phyloP scores from a whole-genome alignment of 176 grass and related monocot species.

The Oryza officinalis region DNA sequence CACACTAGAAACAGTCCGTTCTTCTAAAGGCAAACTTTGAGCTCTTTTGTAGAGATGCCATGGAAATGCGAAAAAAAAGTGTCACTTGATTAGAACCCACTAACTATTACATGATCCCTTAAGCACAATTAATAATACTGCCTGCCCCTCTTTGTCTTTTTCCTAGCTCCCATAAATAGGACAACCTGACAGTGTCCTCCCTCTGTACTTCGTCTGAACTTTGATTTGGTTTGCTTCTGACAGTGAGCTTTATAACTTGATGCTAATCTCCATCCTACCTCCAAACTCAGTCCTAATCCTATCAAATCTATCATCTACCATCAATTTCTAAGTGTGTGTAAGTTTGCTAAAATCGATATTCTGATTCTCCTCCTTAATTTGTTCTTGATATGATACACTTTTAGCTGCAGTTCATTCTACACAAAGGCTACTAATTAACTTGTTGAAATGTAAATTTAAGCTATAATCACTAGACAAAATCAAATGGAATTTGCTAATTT shows the following conservation, averaged over 20 bases:
- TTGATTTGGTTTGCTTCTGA: neutral
- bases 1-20: constrained; percentile 13
- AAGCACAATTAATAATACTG: neutral
- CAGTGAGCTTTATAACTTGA: constrained; percentile 3
- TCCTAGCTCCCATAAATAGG: constrained; percentile 38
- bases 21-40: constrained; percentile 52
- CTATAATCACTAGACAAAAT: neutral
- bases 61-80: constrained; percentile 42
- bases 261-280: constrained; percentile 9
- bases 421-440: neutral
- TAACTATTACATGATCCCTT: constrained; percentile 15
- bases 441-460: neutral
- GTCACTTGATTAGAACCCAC: constrained; percentile 37
- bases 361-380: neutral
- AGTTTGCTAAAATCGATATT: constrained; percentile 3
- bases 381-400: neutral
- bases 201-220: constrained; percentile 1
- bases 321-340: constrained; percentile 3
- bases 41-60: constrained; percentile 37
- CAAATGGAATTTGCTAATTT: neutral
- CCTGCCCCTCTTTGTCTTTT: constrained; percentile 19
- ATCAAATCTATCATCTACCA: neutral
- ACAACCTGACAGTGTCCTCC: constrained; percentile 25
- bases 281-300: neutral
- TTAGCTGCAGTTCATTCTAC: neutral